phyloP scores from a whole-genome alignment of 257 asterid species.

The Thymus quinquecostatus region DNA sequence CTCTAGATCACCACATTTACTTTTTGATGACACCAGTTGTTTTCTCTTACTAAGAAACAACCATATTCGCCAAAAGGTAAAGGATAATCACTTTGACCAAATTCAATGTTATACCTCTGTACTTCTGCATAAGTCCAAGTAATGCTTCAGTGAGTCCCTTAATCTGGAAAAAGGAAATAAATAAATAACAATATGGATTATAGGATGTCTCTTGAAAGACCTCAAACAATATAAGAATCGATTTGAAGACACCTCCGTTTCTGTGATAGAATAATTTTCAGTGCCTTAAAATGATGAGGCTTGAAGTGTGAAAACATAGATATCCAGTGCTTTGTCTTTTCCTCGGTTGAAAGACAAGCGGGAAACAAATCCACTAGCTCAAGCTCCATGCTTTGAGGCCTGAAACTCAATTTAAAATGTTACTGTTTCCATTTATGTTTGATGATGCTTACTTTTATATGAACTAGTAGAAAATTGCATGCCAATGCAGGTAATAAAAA shows the following conservation, averaged over 20 bases:
- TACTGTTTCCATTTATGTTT: slow-evolving; percentile 14
- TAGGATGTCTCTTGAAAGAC: slow-evolving; percentile 20
- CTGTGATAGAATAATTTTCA: slow-evolving; percentile 68
- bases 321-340: slow-evolving; percentile 74
- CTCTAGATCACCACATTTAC: neutral
- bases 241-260: slow-evolving; percentile 65
- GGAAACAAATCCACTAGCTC: slow-evolving; percentile 82
- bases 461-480: neutral
- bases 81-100: slow-evolving; percentile 13
- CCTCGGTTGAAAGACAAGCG: slow-evolving; percentile 66
- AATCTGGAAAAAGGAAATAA: slow-evolving; percentile 45
- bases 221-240: slow-evolving; percentile 23
- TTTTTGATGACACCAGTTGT: neutral
- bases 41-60: neutral
- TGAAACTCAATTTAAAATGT: slow-evolving; percentile 40
- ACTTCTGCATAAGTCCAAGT: slow-evolving; percentile 51
- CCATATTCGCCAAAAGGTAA: slow-evolving; percentile 7
- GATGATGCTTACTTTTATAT: slow-evolving; percentile 16
- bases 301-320: slow-evolving; percentile 62
- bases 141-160: slow-evolving; percentile 60
- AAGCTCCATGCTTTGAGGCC: slow-evolving; percentile 83
- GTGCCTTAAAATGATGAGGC: slow-evolving; percentile 69
- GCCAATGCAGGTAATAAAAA: too few species aligned
- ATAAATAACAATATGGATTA: neutral
- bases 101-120: slow-evolving; percentile 50